These are phyloP conservation scores for Phytophthora hybrid DNA, from an alignment of 352 stramenopile species.

Conservation along the genomic window DNA sequence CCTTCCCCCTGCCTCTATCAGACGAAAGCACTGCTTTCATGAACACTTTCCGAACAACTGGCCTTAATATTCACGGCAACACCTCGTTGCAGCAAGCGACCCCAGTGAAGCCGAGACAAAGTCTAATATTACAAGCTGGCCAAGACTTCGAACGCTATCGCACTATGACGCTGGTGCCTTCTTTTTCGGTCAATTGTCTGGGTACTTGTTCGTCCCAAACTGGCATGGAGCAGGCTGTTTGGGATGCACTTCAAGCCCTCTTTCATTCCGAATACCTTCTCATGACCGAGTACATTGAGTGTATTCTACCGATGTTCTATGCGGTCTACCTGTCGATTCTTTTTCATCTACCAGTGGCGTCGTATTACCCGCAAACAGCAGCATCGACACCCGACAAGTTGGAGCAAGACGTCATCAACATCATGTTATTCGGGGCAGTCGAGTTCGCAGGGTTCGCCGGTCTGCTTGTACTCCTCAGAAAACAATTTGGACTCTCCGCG, in stretches of 20 bases:
- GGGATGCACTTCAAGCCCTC: constrained; percentile 9
- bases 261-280: constrained; percentile 16
- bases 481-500: constrained; percentile 22
- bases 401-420: background rate
- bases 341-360: constrained; percentile 6
- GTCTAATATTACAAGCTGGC: background rate
- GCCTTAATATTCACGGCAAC: background rate
- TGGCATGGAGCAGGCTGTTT: background rate
- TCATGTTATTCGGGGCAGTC: constrained; percentile 14
- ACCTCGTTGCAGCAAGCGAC: background rate
- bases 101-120: background rate
- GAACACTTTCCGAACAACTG: background rate
- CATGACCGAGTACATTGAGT: constrained; percentile 16
- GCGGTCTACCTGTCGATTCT: background rate
- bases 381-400: constrained; percentile 8
- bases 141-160: background rate
- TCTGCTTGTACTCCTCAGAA: constrained; percentile 12
- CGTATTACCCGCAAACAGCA: constrained; percentile 21
- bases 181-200: background rate
- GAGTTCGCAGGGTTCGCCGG: constrained; percentile 17
- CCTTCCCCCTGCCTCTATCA: constrained; percentile 1
- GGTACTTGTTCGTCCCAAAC: background rate
- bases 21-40: constrained; percentile 3
- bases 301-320: constrained; percentile 5
- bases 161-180: background rate